phyloP scores from a whole-genome alignment of 106 monocot species.

The Dendrobium huoshanense region DNA sequence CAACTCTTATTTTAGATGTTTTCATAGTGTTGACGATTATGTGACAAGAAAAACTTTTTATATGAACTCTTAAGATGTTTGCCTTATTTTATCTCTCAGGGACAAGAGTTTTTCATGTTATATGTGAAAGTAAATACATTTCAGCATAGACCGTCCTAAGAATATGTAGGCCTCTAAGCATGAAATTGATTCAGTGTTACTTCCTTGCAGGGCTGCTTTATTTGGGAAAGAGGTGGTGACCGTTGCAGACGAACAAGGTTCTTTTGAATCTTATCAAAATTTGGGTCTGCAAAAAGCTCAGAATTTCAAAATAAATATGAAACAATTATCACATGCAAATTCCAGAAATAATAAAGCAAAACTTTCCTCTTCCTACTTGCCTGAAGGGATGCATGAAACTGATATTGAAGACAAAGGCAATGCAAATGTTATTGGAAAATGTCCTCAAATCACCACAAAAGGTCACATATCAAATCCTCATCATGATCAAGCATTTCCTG shows the following conservation, averaged over 20 bases:
- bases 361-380: background rate
- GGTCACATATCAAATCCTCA: constrained; percentile 2
- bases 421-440: constrained; percentile 5
- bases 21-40: background rate
- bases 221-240: background rate
- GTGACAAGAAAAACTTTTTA: background rate
- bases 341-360: background rate
- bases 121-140: background rate
- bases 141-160: background rate
- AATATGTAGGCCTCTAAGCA: background rate
- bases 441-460: constrained; percentile 2
- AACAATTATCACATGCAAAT: background rate
- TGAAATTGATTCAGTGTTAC: background rate
- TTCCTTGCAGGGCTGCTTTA: constrained; percentile 10
- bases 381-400: background rate
- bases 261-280: constrained; percentile 6
- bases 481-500: background rate
- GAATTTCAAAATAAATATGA: constrained; percentile 8
- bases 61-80: background rate
- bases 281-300: constrained; percentile 18
- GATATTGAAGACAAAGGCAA: background rate
- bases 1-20: background rate
- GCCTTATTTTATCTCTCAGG: background rate
- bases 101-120: background rate
- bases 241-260: background rate